Evolutionary conservation across 202 grass and related monocot genomes (phyloP).

Genomic region (Carex arenaria): DNA sequence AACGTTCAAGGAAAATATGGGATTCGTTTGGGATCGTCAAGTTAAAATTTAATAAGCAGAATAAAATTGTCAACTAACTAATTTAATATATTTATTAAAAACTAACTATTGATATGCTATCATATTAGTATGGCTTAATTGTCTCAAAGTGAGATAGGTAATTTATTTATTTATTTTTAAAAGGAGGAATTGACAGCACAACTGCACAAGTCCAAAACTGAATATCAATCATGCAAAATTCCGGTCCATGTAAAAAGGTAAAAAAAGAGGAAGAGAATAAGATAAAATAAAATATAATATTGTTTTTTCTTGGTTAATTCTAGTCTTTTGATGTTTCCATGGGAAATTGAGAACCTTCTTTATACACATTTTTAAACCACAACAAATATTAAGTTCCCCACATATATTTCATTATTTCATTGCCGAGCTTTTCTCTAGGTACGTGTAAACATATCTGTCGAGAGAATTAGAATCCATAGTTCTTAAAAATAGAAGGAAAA

Average conservation of each 20-base stretch:
- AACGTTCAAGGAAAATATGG: too few relatives aligned
- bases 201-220: background rate
- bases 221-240: background rate
- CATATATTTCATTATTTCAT: background rate
- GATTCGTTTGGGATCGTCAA: too few relatives aligned
- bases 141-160: background rate
- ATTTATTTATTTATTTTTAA: background rate
- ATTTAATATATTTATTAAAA: background rate
- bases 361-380: background rate
- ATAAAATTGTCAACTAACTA: too few relatives aligned
- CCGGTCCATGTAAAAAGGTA: background rate
- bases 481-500: background rate
- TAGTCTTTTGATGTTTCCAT: background rate
- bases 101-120: background rate
- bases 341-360: background rate
- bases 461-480: background rate
- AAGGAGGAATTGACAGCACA: background rate
- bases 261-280: background rate
- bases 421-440: background rate
- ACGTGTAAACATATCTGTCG: constrained; percentile 18
- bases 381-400: background rate
- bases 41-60: too few relatives aligned
- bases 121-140: background rate
- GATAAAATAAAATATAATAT: background rate
- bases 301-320: background rate